These are phyloP conservation scores for Botrytis sinoallii DNA, from an alignment of 2,329 filamentous ascomycete genomes.

Conservation along the genomic window DNA sequence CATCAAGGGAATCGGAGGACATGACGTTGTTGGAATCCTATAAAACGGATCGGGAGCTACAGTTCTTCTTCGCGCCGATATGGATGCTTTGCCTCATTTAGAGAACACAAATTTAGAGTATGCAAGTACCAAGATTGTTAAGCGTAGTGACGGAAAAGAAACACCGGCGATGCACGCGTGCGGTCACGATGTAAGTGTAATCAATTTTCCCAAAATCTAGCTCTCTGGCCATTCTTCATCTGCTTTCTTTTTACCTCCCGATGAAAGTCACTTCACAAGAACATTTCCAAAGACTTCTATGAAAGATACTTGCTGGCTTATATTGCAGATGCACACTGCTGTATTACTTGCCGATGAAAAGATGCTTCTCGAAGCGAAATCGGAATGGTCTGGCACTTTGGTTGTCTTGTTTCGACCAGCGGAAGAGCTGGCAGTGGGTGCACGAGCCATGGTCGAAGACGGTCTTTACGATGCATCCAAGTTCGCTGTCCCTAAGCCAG, in stretches of 20 bases:
- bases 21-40: slow-evolving; percentile 55
- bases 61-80: slow-evolving; percentile 58
- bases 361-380: slow-evolving; percentile 44
- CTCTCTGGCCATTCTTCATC: no score
- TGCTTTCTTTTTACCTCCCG: no score
- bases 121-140: slow-evolving; percentile 43
- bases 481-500: slow-evolving; percentile 33
- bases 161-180: slow-evolving; percentile 66
- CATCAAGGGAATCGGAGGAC: slow-evolving; percentile 52
- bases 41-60: slow-evolving; percentile 54
- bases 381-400: slow-evolving; percentile 59
- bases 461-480: slow-evolving; percentile 45
- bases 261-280: no score
- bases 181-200: slow-evolving; percentile 51
- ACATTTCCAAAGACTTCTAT: no score
- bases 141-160: slow-evolving; percentile 46
- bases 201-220: no score
- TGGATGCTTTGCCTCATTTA: slow-evolving; percentile 57
- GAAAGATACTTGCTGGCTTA: no score
- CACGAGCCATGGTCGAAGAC: slow-evolving; percentile 59
- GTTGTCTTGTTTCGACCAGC: slow-evolving; percentile 65
- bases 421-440: slow-evolving; percentile 62
- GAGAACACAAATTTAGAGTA: slow-evolving; percentile 56
- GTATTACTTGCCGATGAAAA: slow-evolving; percentile 54
- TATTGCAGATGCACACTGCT: slow-evolving; percentile 52